phyloP scores from a whole-genome alignment of 1,139 yeast species.

The Yamadazyma atmosphaerica region DNA sequence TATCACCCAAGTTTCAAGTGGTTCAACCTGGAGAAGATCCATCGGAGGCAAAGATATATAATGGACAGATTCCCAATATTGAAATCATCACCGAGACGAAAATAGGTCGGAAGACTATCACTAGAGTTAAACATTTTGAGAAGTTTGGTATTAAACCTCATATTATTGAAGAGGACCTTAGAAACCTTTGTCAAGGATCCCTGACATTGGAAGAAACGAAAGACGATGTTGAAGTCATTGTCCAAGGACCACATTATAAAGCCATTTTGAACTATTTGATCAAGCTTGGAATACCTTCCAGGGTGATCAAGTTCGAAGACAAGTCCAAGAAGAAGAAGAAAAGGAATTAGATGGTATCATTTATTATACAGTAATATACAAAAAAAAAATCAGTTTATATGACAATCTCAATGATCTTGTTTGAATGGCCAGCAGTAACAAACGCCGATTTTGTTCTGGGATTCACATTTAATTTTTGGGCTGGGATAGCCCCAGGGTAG shows the following conservation, averaged over 20 bases:
- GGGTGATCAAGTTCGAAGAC: constrained; percentile 69
- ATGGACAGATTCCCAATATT: constrained; percentile 71
- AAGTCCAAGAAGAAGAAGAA: constrained; percentile 59
- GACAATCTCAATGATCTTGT: constrained; percentile 57
- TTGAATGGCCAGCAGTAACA: constrained; percentile 56
- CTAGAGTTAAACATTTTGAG: constrained; percentile 71
- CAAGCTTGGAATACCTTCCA: constrained; percentile 63
- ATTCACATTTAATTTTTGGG: constrained; percentile 52
- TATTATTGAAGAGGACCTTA: constrained; percentile 64
- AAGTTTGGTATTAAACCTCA: constrained; percentile 65
- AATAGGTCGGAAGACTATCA: constrained; percentile 79
- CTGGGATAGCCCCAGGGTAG: constrained; percentile 58
- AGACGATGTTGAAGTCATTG: constrained; percentile 65
- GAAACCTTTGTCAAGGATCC: constrained; percentile 86
- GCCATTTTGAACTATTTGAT: constrained; percentile 58
- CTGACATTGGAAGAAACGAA: constrained; percentile 69
- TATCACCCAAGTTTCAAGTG: constrained; percentile 60
- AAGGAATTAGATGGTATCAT: no score
- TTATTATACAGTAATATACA: no score
- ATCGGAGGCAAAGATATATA: constrained; percentile 36
- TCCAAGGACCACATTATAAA: constrained; percentile 88
- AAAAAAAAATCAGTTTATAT: no score
- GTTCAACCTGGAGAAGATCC: constrained; percentile 43
- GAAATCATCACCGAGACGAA: constrained; percentile 71
- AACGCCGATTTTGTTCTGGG: constrained; percentile 57